Evolutionary conservation across 257 asterid species (phyloP), one percentile per base, ranked within the genome.

Genomic region (Jacaranda mimosifolia): DNA sequence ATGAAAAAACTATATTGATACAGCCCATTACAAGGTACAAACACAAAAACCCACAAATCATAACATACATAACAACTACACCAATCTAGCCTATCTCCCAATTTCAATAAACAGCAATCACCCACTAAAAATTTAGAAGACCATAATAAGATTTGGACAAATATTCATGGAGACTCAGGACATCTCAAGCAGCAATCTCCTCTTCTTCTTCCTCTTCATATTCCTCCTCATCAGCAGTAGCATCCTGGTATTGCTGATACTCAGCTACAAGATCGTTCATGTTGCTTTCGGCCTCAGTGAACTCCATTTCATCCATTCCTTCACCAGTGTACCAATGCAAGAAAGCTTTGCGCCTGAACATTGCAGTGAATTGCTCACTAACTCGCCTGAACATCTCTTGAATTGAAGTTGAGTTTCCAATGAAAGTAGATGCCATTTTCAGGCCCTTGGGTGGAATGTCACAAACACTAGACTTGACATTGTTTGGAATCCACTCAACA

Each of bases 401-500:
- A 38, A 80, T 84, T 4, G 87, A 70, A 13, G 88, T 85, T 3
- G 88, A 85, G 83, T 85, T 85, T 7, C 89, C 89, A 7, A 86
- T 76, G 63, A 86, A 83, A 40, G 89, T 82, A 0, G 89, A 85
- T 4, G 86, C 74, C 89, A 85, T 82, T 64, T 64, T 79, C 63
- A 85, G 79, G 6, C 87, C 89, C 80, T 39, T 86, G 9, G 87
- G 89, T 4, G 89, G 89, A 43, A 86, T 83, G 67, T 86, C 87
- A 51, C 89, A 86, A n/a, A 83, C 89, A 13, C 84, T 86, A 17
- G 89, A 85, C 74, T 85, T 85, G 4, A 89, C 89, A 19, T 88
- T 88, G 86, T 86, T 88, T 0, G 90, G 92, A 7, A 88, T 86
- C 92, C 90, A 85, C 80, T 87, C 89, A 0, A 87, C 91, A 53